Evolutionary conservation across 2,329 filamentous ascomycete genomes (phyloP).

Genomic region (Apiospora phragmitis): DNA sequence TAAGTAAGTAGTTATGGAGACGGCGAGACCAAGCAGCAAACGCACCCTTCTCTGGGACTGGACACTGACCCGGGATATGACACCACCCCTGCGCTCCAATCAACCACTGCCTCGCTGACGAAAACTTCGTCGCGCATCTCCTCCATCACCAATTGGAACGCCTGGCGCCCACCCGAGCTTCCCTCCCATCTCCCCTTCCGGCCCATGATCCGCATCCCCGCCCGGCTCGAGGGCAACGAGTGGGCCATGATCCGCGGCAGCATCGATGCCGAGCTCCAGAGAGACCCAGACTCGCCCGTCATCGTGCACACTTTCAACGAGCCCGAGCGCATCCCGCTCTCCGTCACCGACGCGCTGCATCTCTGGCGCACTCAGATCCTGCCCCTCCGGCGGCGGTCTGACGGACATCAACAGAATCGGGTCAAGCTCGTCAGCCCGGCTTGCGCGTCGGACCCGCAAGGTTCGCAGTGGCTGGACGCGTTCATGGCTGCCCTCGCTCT

Average conservation of each 20-base stretch:
- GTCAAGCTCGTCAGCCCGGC: constrained; percentile 39
- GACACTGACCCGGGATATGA: constrained; percentile 15
- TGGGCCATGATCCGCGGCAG: constrained; percentile 31
- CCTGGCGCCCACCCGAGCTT: constrained; percentile 26
- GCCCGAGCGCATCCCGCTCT: constrained; percentile 39
- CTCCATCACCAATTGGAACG: constrained; percentile 26
- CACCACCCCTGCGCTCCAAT: constrained; percentile 9
- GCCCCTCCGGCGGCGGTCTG: constrained; percentile 24
- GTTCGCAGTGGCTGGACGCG: constrained; percentile 40
- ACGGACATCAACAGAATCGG: constrained; percentile 19
- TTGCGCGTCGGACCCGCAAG: constrained; percentile 37
- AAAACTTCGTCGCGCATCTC: constrained; percentile 14
- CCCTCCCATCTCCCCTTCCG: constrained; percentile 40
- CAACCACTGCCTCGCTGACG: constrained; percentile 13
- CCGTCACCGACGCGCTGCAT: constrained; percentile 35
- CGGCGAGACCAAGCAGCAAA: not conserved
- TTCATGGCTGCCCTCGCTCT: constrained; percentile 39
- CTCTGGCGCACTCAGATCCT: constrained; percentile 40
- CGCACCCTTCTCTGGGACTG: constrained; percentile 23
- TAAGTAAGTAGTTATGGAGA: not conserved
- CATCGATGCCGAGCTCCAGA: constrained; percentile 25
- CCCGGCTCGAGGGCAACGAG: constrained; percentile 37
- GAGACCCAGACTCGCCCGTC: constrained; percentile 15
- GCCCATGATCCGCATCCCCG: constrained; percentile 42
- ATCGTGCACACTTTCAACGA: constrained; percentile 48